Evolutionary conservation across 345 rosid genomes (phyloP).

Genomic region (Combretum micranthum): DNA sequence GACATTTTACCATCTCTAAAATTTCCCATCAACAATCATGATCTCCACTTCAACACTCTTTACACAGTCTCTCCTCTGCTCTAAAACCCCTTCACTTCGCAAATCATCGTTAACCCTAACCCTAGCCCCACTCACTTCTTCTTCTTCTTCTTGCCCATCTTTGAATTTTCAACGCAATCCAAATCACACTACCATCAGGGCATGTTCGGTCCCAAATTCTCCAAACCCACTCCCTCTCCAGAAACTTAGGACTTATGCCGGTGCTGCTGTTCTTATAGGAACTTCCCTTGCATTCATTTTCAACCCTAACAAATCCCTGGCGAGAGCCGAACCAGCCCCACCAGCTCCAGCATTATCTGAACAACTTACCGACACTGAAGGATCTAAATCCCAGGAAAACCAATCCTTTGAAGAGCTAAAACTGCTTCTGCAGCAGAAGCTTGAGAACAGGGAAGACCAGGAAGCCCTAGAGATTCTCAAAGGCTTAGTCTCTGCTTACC

Average conservation of each 20-base stretch:
- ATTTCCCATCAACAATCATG: no score
- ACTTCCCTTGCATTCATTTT: slow-evolving; percentile 43
- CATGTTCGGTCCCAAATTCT: slow-evolving; percentile 12
- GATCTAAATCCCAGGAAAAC: slow-evolving; percentile 6
- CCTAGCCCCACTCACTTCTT: not conserved
- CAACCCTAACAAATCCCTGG: slow-evolving; percentile 32
- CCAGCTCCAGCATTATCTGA: slow-evolving; percentile 30
- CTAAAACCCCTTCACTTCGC: slow-evolving; percentile 17
- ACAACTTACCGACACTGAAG: slow-evolving; percentile 17
- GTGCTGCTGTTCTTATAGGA: slow-evolving; percentile 45
- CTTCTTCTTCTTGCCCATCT: slow-evolving; percentile 11
- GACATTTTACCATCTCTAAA: no score
- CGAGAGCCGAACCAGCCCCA: slow-evolving; percentile 41
- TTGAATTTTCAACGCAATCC: not conserved
- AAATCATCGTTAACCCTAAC: no score
- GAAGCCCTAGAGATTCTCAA: slow-evolving; percentile 48
- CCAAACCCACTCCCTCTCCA: slow-evolving; percentile 9
- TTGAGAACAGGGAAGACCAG: slow-evolving; percentile 63
- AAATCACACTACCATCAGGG: slow-evolving; percentile 14
- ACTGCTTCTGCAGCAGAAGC: slow-evolving; percentile 54
- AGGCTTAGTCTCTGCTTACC: slow-evolving; percentile 46
- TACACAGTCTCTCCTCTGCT: slow-evolving; percentile 7
- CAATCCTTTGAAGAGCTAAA: slow-evolving; percentile 55
- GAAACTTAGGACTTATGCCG: slow-evolving; percentile 38
- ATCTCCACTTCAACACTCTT: slow-evolving; percentile 16